These are phyloP conservation scores for Sclerotinia borealis DNA, from an alignment of 2,329 filamentous ascomycete species.

Conservation along the genomic window DNA sequence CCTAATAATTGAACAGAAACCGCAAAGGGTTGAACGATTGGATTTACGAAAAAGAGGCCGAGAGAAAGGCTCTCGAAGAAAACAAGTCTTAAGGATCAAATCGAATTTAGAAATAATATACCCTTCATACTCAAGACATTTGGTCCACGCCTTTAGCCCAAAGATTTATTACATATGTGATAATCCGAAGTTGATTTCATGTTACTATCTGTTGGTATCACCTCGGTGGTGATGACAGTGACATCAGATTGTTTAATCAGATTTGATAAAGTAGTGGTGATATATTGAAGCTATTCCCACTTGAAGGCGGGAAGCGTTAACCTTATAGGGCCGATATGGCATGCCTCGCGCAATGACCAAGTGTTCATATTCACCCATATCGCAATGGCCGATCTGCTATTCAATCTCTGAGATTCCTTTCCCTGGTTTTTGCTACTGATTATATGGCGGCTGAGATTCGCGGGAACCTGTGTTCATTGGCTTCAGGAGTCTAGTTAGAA, in stretches of 20 bases:
- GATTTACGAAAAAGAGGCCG: constrained; percentile 73
- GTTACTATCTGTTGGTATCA: too few relatives aligned
- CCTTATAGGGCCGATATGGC: too few relatives aligned
- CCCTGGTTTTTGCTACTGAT: too few relatives aligned
- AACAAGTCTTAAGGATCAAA: neutral
- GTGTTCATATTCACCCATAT: too few relatives aligned
- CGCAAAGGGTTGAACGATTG: constrained; percentile 88
- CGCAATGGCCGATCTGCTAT: neutral
- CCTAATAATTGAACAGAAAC: constrained; percentile 47
- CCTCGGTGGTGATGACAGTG: too few relatives aligned
- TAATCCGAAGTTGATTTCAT: neutral
- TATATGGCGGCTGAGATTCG: neutral
- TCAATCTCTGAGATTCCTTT: neutral
- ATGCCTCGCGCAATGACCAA: too few relatives aligned
- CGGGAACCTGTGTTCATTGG: neutral
- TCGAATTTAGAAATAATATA: neutral
- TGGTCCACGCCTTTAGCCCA: neutral
- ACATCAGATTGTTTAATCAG: too few relatives aligned
- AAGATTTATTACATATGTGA: neutral
- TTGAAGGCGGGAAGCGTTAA: too few relatives aligned
- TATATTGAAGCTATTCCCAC: too few relatives aligned
- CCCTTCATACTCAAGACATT: neutral
- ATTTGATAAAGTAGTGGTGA: too few relatives aligned
- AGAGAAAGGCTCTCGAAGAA: constrained; percentile 14
- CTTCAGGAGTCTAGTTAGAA: neutral